These are phyloP conservation scores for Mucuna pruriens DNA, from an alignment of 306 rosid genomes.

Conservation along the genomic window DNA sequence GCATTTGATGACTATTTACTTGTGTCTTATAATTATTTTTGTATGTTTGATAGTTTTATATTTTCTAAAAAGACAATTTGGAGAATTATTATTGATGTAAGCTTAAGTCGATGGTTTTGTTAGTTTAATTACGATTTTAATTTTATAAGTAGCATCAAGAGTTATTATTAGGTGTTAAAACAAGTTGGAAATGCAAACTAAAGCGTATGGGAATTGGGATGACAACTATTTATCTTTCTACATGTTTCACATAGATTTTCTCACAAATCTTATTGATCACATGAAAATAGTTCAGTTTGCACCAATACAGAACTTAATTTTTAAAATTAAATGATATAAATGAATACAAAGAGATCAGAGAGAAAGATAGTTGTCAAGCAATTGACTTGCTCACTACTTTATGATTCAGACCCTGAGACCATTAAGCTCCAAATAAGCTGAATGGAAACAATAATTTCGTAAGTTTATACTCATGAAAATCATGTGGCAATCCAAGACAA, in stretches of 20 bases:
- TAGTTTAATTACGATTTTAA: too few species aligned
- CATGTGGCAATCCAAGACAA: background rate
- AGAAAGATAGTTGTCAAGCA: background rate
- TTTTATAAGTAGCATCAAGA: background rate
- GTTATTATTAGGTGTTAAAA: background rate
- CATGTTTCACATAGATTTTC: background rate
- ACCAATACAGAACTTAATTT: conserved; percentile 6
- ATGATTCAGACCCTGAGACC: background rate
- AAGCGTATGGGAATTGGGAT: background rate
- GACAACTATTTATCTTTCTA: background rate
- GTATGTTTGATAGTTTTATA: too few species aligned
- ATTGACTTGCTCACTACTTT: background rate
- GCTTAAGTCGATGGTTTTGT: too few species aligned
- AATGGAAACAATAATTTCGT: conserved; percentile 15
- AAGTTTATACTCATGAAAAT: conserved; percentile 3
- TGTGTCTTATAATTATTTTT: too few species aligned
- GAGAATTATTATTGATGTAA: too few species aligned
- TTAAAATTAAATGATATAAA: background rate
- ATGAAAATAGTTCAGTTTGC: conserved; percentile 14
- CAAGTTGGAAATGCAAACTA: background rate
- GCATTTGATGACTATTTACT: too few species aligned
- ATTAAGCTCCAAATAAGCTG: conserved; percentile 49
- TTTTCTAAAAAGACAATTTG: too few species aligned
- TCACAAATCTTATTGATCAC: conserved; percentile 29
- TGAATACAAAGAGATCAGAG: background rate